phyloP scores from a whole-genome alignment of 805 yeast genomes.

The Nakazawaea pomicola region DNA sequence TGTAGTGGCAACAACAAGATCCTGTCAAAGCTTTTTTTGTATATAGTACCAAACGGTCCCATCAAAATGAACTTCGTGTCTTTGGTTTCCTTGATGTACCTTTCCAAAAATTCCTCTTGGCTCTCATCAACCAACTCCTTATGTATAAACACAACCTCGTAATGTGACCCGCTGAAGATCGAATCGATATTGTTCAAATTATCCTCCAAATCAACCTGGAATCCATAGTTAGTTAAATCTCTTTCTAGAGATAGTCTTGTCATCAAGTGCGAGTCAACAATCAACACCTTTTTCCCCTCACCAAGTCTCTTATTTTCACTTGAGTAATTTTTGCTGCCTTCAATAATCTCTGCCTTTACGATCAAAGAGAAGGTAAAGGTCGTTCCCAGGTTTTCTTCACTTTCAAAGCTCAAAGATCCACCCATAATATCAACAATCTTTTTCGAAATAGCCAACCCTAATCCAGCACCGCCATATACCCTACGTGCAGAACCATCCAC shows the following conservation, averaged over 20 bases:
- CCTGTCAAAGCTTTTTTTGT: constrained; percentile 6
- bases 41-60: constrained; percentile 15
- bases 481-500: constrained; percentile 51
- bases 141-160: constrained; percentile 8
- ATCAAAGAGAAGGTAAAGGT: constrained; percentile 35
- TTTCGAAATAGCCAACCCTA: constrained; percentile 44
- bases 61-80: constrained; percentile 12
- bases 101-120: background rate
- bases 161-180: no score
- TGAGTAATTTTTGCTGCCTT: constrained; percentile 14
- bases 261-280: constrained; percentile 29
- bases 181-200: constrained; percentile 16
- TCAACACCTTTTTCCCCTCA: constrained; percentile 21
- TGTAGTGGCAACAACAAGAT: constrained; percentile 19
- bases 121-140: background rate
- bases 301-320: no score
- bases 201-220: constrained; percentile 24
- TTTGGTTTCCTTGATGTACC: background rate
- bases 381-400: constrained; percentile 42
- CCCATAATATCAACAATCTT: constrained; percentile 45
- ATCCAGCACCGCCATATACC: constrained; percentile 48
- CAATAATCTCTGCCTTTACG: constrained; percentile 26
- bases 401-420: constrained; percentile 40
- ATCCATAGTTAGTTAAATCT: constrained; percentile 30
- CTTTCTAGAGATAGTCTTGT: constrained; percentile 28